Evolutionary conservation across 2,329 filamentous ascomycete genomes (phyloP).

Genomic region (Diaporthe velutina): DNA sequence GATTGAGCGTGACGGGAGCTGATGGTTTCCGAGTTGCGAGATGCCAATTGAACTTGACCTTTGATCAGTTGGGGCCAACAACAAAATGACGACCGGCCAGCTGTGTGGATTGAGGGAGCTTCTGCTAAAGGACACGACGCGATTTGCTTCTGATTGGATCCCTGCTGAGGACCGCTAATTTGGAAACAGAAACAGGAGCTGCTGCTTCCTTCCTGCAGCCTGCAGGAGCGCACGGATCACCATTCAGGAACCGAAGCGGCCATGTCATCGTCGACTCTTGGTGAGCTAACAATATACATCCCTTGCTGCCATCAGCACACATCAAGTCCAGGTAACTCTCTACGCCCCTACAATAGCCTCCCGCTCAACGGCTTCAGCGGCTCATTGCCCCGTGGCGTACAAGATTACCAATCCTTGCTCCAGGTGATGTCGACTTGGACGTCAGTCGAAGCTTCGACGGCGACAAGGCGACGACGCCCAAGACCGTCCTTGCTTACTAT

Average conservation of each 20-base stretch:
- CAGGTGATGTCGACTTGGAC: conserved; percentile 27
- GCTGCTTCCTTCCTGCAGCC: conserved; percentile 1
- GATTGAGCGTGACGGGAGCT: not conserved
- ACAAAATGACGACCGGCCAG: conserved; percentile 25
- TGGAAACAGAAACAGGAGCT: conserved; percentile 1
- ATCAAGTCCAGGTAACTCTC: not conserved
- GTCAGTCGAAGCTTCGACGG: conserved; percentile 35
- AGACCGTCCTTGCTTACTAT: not conserved
- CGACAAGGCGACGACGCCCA: not conserved
- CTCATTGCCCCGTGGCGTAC: conserved; percentile 20
- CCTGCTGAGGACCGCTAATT: conserved; percentile 38
- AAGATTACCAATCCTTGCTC: conserved; percentile 30
- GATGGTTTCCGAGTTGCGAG: not conserved
- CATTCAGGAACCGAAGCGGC: conserved; percentile 19
- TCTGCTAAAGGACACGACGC: conserved; percentile 57
- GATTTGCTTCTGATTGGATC: conserved; percentile 55
- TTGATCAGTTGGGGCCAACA: conserved; percentile 26
- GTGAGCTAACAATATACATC: not conserved
- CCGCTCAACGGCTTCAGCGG: not conserved
- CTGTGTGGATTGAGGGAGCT: conserved; percentile 21
- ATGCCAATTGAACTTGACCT: conserved; percentile 21
- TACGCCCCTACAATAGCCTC: not conserved
- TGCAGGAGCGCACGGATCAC: conserved; percentile 27
- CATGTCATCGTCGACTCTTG: not conserved
- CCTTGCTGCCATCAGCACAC: rapidly evolving